These are phyloP conservation scores for Penicillium parvum DNA, from an alignment of 495 filamentous ascomycete genomes.

Conservation along the genomic window DNA sequence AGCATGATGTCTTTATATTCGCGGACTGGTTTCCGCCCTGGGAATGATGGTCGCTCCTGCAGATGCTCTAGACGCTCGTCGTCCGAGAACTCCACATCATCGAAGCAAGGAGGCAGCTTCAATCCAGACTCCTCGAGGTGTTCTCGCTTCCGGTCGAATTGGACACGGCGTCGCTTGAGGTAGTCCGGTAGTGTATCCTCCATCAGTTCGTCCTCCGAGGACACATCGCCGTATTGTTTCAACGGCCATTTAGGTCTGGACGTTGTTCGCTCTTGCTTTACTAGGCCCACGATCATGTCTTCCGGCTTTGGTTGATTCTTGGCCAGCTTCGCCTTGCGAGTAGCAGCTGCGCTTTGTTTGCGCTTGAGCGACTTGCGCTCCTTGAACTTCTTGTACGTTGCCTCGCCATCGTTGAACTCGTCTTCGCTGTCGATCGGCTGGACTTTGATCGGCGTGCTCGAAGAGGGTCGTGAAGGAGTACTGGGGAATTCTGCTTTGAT, in stretches of 20 bases:
- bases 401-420: constrained; percentile 44
- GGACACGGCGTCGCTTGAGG: constrained; percentile 46
- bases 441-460: constrained; percentile 17
- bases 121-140: constrained; percentile 63
- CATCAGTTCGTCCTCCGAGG: constrained; percentile 54
- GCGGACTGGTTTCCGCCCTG: constrained; percentile 54
- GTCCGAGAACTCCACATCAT: constrained; percentile 82
- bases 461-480: constrained; percentile 11
- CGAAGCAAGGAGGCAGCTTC: constrained; percentile 73
- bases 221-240: constrained; percentile 38
- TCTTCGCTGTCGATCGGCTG: constrained; percentile 30
- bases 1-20: constrained; percentile 73
- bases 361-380: constrained; percentile 53
- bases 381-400: constrained; percentile 56
- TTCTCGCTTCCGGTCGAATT: constrained; percentile 52
- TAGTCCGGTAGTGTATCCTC: constrained; percentile 56
- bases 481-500: constrained; percentile 6
- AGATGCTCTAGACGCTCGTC: constrained; percentile 62
- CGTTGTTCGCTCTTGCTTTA: constrained; percentile 19
- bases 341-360: constrained; percentile 47
- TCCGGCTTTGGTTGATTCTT: constrained; percentile 19
- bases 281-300: constrained; percentile 29
- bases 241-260: constrained; percentile 15
- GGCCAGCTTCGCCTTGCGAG: constrained; percentile 39
- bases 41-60: constrained; percentile 67